Percentiles rank a stretch among this genome's conserved stretches.
Evolutionary conservation across 257 asterid genomes (phyloP).

Genomic region (Solanum peruvianum): DNA sequence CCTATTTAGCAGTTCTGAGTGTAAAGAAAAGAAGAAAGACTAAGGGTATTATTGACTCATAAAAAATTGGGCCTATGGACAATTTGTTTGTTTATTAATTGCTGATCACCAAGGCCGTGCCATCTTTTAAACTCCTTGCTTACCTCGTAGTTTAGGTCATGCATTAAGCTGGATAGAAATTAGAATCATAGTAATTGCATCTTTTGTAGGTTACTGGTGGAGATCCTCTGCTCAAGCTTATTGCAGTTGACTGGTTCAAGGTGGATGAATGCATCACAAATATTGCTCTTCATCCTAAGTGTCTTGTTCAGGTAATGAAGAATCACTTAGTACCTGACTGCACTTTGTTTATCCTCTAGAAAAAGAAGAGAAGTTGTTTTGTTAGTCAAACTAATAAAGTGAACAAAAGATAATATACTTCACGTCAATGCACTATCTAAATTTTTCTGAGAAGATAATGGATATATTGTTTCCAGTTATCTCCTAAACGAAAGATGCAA

Average conservation of each 20-base stretch:
- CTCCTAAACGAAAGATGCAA: neutral
- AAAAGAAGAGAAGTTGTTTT: neutral
- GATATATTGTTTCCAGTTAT: neutral
- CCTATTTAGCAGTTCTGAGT: neutral
- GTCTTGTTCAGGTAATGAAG: conserved; percentile 70
- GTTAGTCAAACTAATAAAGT: neutral
- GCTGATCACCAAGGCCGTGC: neutral
- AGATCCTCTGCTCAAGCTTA: conserved; percentile 85
- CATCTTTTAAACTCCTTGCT: neutral
- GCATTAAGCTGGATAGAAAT: neutral
- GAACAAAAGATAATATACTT: neutral
- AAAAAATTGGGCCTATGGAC: neutral
- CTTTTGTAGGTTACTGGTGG: conserved; percentile 75
- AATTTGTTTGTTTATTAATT: neutral
- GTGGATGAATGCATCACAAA: conserved; percentile 48
- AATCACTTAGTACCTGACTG: neutral
- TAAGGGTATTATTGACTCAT: neutral
- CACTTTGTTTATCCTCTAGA: neutral
- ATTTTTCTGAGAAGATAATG: neutral
- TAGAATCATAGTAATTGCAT: conserved; percentile 1
- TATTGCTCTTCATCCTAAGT: conserved; percentile 77
- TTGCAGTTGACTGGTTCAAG: conserved; percentile 98
- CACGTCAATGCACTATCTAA: neutral
- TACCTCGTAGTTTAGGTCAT: neutral
- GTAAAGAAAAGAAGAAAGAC: neutral